Base-by-base conservation (phyloP, 371 early-diverging fungal genomes). In the Lichtheimia ornata region DNA sequence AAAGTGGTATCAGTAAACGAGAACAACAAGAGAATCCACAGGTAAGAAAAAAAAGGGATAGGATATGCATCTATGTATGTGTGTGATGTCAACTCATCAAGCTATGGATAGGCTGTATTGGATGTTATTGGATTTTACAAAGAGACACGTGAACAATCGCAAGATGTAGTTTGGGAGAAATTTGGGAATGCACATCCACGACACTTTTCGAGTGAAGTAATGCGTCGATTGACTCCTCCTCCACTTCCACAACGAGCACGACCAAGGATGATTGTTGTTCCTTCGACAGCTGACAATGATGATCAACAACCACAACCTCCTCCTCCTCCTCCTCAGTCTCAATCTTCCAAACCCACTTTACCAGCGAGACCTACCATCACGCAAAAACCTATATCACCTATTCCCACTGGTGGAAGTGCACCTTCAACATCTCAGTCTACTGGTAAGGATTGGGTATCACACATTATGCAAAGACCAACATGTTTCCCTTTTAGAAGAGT, bases 21-120 rank as follows among this genome's bases (percentile, higher is more conserved):
- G 96, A 98, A 64, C 97, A 97, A 77, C 85, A 89, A 62, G 91
- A 92, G 27, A 89, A 98, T 71, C 97, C 97, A 15, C 95, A 95
- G 70, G 91, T 84, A 74, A 64, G n/a, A 45, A 45, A n/a, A n/a
- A n/a, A n/a, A n/a, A n/a, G n/a, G n/a, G 45, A 45, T 45, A 4
- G 17, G 3, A n/a, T n/a, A 13, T n/a, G 2, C 2, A n/a, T 14
- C 1, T 18, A 45, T n/a, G 3, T n/a, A 15, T 45, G 5, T 15
- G 17, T 14, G 1, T 47, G 47, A 11, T 47, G 3, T 47, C 5
- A 6, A n/a, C 18, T 45, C 45, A 45, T 22, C 0, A 53, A 83
- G 85, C 27, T 18, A 35, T 35, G 35, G 1, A 35, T 69, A 87
- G 83, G 91, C 97, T 17, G 94, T 98, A 18, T 78, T 97, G 52